A percentile compares a stretch with the other conserved stretches of the same genome.
phyloP scores from a whole-genome alignment of 1,284 basidiomycete genomes.

The Cryptococcus wingfieldii region DNA sequence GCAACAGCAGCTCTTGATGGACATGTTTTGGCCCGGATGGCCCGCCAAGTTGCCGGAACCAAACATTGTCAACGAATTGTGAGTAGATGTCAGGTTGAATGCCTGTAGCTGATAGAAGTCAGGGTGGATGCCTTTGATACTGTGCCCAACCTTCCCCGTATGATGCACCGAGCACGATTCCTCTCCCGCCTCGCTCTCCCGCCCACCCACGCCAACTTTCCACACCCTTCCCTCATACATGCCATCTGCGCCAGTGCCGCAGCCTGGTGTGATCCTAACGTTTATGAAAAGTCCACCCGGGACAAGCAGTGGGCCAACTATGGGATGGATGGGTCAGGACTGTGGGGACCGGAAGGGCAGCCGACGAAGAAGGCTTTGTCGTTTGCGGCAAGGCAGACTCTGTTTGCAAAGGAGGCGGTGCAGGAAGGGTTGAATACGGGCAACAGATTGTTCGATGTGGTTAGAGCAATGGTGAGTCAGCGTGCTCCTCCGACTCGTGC shows the following conservation, averaged over 20 bases:
- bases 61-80: conserved; percentile 45
- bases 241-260: conserved; percentile 49
- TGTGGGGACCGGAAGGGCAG: not conserved
- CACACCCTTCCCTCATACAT: conserved; percentile 50
- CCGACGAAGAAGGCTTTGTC: conserved; percentile 4
- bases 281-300: conserved; percentile 23
- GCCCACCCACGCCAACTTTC: conserved; percentile 50
- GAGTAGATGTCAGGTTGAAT: conserved; percentile 7
- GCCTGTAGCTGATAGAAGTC: not conserved
- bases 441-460: conserved; percentile 43
- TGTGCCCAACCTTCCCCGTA: conserved; percentile 41
- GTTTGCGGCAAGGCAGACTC: conserved; percentile 36
- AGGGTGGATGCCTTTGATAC: conserved; percentile 44
- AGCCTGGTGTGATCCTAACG: conserved; percentile 28
- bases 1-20: conserved; percentile 39
- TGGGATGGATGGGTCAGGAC: not conserved
- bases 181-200: conserved; percentile 49
- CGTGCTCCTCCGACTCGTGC: not conserved
- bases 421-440: conserved; percentile 43
- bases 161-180: conserved; percentile 48
- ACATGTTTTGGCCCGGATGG: conserved; percentile 49
- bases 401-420: conserved; percentile 40
- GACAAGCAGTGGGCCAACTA: conserved; percentile 4
- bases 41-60: conserved; percentile 45
- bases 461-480: conserved; percentile 37